Evolutionary conservation across 2,329 filamentous ascomycete genomes (phyloP), one percentile per base, ranked within the genome.

Genomic region (Graphium sp.): DNA sequence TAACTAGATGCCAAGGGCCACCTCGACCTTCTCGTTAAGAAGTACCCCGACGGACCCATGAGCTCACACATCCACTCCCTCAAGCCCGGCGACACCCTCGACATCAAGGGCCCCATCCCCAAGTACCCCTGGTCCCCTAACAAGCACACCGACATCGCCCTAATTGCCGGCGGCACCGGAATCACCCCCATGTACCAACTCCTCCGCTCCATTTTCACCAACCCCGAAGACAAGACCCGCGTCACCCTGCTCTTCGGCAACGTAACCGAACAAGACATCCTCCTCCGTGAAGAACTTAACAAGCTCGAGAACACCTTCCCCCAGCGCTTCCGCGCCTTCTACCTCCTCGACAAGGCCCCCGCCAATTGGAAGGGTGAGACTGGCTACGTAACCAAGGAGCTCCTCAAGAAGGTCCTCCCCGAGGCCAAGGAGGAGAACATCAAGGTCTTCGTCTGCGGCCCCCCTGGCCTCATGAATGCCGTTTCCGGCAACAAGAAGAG

Each of bases 181-280:
- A 92, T 98, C 53, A 89, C 89, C 8, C 89, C 89, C 41, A 94
- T 95, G 87, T 95, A 81, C 66, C 89, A 98, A 64, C 74, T 98
- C 25, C 64, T 73, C 39, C 82, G 82, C 37, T 68, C 75, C 47
- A 93, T 98, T 58, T 92, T 95, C 74, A 82, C 77, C 56, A 92
- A 94, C 69, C 83, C 87, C 35, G 71, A 81, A 24, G 89, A 98
- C 61, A 85, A 89, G 71, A 98, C 89, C 43, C 92, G 93, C 64
- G 84, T 98, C 23, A 95, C 87, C 5, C 73, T 98, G 18, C 69
- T 98, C 21, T 94, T 87, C 47, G 89, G 83, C 41, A 98, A 95
- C 60, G 58, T 94, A 34, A 62, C 60, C 16, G 82, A 95, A 60
- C 70, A 87, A 39, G 89, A 98, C 47, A 93, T 98, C 36, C 65